Evolutionary conservation across 805 yeast species (phyloP).

Genomic region (Kodamaea hsintzibuensis): DNA sequence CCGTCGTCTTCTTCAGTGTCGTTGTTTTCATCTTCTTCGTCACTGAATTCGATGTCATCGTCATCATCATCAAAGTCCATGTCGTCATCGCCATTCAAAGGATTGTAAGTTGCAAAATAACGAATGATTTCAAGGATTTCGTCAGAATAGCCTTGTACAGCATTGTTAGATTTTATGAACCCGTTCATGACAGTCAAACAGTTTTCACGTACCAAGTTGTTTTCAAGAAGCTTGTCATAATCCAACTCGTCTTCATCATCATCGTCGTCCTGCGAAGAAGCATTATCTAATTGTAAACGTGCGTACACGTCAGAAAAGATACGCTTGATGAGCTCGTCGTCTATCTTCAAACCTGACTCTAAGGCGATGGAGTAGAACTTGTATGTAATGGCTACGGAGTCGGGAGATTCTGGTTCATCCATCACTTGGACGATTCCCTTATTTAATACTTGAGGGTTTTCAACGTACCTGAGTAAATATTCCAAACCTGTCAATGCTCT

Average conservation of each 20-base stretch:
- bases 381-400: neutral
- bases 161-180: slow-evolving; percentile 19
- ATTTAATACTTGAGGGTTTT: slow-evolving; percentile 5
- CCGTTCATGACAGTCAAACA: slow-evolving; percentile 45
- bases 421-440: neutral
- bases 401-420: neutral
- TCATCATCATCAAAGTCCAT: slow-evolving; percentile 18
- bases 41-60: slow-evolving; percentile 25
- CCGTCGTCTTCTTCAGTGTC: slow-evolving; percentile 46
- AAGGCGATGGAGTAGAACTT: slow-evolving; percentile 7
- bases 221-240: slow-evolving; percentile 41
- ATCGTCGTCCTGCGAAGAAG: neutral
- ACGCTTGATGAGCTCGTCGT: slow-evolving; percentile 5
- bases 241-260: slow-evolving; percentile 38
- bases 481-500: slow-evolving; percentile 52
- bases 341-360: slow-evolving; percentile 5
- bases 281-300: slow-evolving; percentile 4
- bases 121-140: slow-evolving; percentile 20
- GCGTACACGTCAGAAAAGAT: slow-evolving; percentile 7
- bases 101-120: slow-evolving; percentile 32
- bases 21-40: slow-evolving; percentile 47
- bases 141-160: slow-evolving; percentile 11
- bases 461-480: slow-evolving; percentile 28
- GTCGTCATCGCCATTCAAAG: slow-evolving; percentile 28
- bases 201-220: slow-evolving; percentile 53